These are phyloP conservation scores for Rhododendron simsii DNA, from an alignment of 148 eudicot species.

Conservation along the genomic window DNA sequence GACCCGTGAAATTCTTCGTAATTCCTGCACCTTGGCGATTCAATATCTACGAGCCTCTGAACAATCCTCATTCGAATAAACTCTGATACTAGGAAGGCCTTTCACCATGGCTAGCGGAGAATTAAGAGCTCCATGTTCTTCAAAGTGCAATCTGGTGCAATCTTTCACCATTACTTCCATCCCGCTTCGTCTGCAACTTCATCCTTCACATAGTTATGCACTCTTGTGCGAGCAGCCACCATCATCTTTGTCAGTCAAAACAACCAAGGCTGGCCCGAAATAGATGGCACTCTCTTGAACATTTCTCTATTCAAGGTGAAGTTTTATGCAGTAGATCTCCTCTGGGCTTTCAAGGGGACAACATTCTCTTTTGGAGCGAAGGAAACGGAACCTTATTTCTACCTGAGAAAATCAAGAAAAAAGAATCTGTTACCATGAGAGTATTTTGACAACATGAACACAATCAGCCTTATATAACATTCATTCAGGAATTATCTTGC, in stretches of 20 bases:
- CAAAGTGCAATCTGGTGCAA: not conserved
- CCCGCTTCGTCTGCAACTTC: not conserved
- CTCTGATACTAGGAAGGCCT: not conserved
- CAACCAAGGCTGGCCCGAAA: not conserved
- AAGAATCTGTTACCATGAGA: not conserved
- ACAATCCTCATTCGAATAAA: not conserved
- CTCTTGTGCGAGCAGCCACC: not conserved
- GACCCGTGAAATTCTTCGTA: not conserved
- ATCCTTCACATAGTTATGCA: not conserved
- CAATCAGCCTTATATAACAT: not conserved
- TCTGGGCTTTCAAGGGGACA: not conserved
- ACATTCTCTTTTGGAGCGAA: not conserved
- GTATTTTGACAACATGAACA: not conserved
- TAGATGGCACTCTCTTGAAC: not conserved
- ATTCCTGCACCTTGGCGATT: not conserved
- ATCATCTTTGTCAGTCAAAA: not conserved
- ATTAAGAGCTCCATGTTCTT: not conserved
- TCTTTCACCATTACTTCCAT: not conserved
- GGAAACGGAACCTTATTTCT: not conserved
- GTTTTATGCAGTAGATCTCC: not conserved
- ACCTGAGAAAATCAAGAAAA: slow-evolving; percentile 1
- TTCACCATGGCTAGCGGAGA: not conserved
- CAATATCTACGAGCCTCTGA: not conserved
- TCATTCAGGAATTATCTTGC: not conserved
- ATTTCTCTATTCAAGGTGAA: not conserved